Percentiles rank a stretch among this genome's conserved stretches.
These are phyloP conservation scores for Amanita pseudoporphyria DNA, from an alignment of 768 basidiomycete genomes.

Conservation along the genomic window DNA sequence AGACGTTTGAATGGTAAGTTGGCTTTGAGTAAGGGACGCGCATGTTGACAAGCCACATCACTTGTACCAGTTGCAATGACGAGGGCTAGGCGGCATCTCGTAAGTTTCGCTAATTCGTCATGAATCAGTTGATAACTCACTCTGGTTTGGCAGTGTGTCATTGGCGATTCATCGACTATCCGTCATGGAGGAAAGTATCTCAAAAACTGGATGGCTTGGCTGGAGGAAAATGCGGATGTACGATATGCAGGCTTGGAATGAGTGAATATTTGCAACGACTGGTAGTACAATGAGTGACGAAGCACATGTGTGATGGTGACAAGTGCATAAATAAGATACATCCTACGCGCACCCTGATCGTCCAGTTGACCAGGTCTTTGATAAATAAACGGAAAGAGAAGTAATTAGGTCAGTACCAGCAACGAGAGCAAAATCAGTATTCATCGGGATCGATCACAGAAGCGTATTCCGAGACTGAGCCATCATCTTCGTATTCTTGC, in stretches of 20 bases:
- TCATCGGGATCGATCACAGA: slow-evolving; percentile 71
- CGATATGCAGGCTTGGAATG: slow-evolving; percentile 68
- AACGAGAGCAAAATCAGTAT: slow-evolving; percentile 28
- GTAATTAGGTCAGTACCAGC: not conserved
- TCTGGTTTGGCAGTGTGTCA: slow-evolving; percentile 51
- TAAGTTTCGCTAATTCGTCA: slow-evolving; percentile 26
- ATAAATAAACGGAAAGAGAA: not conserved
- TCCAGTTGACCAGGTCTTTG: not conserved
- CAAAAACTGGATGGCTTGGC: slow-evolving; percentile 85
- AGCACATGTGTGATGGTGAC: not conserved
- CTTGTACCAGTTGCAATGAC: slow-evolving; percentile 73
- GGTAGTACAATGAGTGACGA: not conserved
- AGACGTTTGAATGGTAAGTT: slow-evolving; percentile 75
- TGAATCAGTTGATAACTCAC: not conserved
- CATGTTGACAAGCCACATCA: not conserved
- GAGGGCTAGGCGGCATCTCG: slow-evolving; percentile 78
- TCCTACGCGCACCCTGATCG: not conserved
- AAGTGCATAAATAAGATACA: not conserved
- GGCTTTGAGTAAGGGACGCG: not conserved
- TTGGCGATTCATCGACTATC: slow-evolving; percentile 92
- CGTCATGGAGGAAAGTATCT: slow-evolving; percentile 76
- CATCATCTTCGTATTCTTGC: slow-evolving; percentile 71
- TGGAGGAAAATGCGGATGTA: slow-evolving; percentile 86
- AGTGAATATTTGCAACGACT: slow-evolving; percentile 15
- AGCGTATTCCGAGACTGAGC: slow-evolving; percentile 69